Percentiles rank a stretch among this genome's conserved stretches.
Conservation (phyloP, 1,284 basidiomycete species). For the Macrocystidia cucumis region DNA sequence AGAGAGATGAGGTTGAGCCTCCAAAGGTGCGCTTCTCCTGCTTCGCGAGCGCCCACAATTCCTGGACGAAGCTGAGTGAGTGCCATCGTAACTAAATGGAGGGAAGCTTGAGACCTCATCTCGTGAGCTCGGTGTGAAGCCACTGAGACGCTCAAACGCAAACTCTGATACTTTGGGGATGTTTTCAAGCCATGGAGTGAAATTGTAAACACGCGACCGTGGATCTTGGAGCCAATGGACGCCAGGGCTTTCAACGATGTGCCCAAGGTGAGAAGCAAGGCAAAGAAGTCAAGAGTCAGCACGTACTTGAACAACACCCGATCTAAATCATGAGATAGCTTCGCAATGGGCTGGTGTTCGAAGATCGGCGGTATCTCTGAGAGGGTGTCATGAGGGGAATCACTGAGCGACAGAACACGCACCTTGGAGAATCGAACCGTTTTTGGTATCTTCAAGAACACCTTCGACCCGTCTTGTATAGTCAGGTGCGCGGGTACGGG, state of each 20-base stretch:
- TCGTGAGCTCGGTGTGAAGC: constrained; percentile 76
- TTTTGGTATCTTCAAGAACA: constrained; percentile 24
- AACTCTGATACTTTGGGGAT: constrained; percentile 85
- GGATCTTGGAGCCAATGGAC: constrained; percentile 90
- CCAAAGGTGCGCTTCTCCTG: constrained; percentile 57
- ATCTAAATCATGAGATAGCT: constrained; percentile 72
- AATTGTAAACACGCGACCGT: constrained; percentile 84
- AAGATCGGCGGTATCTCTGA: constrained; percentile 41
- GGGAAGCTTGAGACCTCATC: constrained; percentile 46
- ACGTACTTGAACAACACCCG: constrained; percentile 81
- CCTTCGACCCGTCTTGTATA: constrained; percentile 33
- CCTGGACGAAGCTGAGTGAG: constrained; percentile 28
- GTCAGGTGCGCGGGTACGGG: too few relatives aligned
- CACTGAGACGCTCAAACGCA: constrained; percentile 75
- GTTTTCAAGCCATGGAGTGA: constrained; percentile 58
- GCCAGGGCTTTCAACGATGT: constrained; percentile 56
- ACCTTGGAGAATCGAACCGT: constrained; percentile 19
- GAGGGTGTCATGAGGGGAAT: constrained; percentile 1
- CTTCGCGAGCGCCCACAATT: constrained; percentile 59
- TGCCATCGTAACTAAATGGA: background rate
- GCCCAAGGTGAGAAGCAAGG: constrained; percentile 2
- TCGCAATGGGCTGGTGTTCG: constrained; percentile 55
- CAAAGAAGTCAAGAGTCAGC: background rate
- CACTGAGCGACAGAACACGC: background rate
- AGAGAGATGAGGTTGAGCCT: constrained; percentile 92